A percentile compares a stretch with the other conserved stretches of the same genome.
Evolutionary conservation across 1,139 yeast species (phyloP).

Genomic region (Geotrichum reessii): DNA sequence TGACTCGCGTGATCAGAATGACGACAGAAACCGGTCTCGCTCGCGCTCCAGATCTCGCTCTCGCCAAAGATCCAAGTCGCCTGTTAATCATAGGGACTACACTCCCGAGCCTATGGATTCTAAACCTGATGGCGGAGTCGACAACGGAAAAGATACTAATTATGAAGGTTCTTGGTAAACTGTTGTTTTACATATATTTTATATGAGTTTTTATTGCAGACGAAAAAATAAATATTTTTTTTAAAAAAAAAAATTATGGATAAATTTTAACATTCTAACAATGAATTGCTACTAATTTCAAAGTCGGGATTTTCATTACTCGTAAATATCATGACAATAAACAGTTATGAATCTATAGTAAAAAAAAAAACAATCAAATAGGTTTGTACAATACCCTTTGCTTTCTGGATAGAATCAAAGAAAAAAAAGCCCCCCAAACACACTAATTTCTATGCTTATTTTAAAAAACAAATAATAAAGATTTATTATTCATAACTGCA

Average conservation of each 20-base stretch:
- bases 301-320: too few relatives aligned
- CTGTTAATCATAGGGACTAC: slow-evolving; percentile 4
- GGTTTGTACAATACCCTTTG: too few relatives aligned
- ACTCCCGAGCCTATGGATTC: slow-evolving; percentile 8
- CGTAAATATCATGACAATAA: too few relatives aligned
- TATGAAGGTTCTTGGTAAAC: slow-evolving; percentile 14
- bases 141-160: background rate
- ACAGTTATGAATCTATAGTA: too few relatives aligned
- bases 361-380: too few relatives aligned
- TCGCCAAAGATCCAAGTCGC: slow-evolving; percentile 13
- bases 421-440: too few relatives aligned
- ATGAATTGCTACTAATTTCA: too few relatives aligned
- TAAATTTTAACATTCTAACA: background rate
- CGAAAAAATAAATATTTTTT: background rate
- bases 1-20: slow-evolving; percentile 16
- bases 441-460: too few relatives aligned
- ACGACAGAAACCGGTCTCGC: slow-evolving; percentile 4
- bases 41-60: slow-evolving; percentile 11
- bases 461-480: too few relatives aligned
- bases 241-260: background rate
- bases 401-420: too few relatives aligned
- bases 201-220: background rate
- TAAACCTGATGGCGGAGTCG: slow-evolving; percentile 4
- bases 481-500: background rate
- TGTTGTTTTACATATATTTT: background rate